Evolutionary conservation across 768 basidiomycete genomes (phyloP).

Genomic region (Leccinum disarticulatum): DNA sequence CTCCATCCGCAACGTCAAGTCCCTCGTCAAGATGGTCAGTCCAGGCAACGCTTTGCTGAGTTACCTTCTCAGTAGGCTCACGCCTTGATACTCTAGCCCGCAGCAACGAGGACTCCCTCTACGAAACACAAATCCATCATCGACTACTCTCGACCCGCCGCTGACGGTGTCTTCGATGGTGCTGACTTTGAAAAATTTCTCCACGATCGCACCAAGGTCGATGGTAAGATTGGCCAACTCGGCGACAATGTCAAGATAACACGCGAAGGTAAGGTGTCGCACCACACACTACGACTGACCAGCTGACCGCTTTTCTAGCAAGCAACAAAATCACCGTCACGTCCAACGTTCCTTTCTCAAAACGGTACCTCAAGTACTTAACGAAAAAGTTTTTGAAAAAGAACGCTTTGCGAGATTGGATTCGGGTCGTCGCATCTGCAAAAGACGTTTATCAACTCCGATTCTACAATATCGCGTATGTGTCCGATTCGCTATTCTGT

Average conservation of each 20-base stretch:
- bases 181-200: constrained; percentile 83
- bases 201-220: constrained; percentile 92
- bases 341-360: constrained; percentile 88
- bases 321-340: constrained; percentile 83
- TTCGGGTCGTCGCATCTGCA: constrained; percentile 91
- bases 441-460: constrained; percentile 94
- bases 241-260: constrained; percentile 86
- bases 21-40: constrained; percentile 71
- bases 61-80: constrained; percentile 90
- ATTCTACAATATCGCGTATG: constrained; percentile 92
- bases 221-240: constrained; percentile 88
- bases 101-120: constrained; percentile 50
- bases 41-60: constrained; percentile 83
- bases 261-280: constrained; percentile 66
- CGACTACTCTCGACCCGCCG: constrained; percentile 83
- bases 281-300: not conserved
- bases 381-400: constrained; percentile 99
- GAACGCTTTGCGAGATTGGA: constrained; percentile 94
- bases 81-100: constrained; percentile 51
- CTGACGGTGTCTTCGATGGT: constrained; percentile 59
- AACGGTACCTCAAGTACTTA: constrained; percentile 97
- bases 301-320: constrained; percentile 40
- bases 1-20: not conserved
- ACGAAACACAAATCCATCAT: constrained; percentile 79
- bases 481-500: constrained; percentile 8